Evolutionary conservation across 768 basidiomycete species (phyloP).

Genomic region (Dacryopinax primogenitus): DNA sequence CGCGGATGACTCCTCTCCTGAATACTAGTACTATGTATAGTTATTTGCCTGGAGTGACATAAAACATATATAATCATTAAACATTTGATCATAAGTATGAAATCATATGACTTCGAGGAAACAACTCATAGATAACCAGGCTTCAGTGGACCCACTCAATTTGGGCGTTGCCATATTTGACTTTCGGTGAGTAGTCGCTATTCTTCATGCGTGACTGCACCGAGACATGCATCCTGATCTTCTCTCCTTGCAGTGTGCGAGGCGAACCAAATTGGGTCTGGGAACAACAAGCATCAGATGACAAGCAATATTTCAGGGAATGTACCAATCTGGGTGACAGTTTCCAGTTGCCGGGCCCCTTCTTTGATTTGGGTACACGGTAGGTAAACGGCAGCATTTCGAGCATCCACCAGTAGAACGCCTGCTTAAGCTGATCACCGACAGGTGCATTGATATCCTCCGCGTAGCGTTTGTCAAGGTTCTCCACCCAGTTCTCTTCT

Average conservation of each 20-base stretch:
- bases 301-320: not conserved
- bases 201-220: not conserved
- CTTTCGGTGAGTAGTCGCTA: not conserved
- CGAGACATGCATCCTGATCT: not conserved
- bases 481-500: not conserved
- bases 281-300: not conserved
- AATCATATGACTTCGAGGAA: not conserved
- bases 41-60: no score
- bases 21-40: no score
- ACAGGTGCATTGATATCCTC: conserved; percentile 38
- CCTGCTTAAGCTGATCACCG: conserved; percentile 38
- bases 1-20: no score
- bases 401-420: conserved; percentile 53
- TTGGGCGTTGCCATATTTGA: not conserved
- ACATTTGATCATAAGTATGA: not conserved
- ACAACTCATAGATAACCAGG: not conserved
- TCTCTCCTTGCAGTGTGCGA: not conserved
- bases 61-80: not conserved
- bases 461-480: not conserved
- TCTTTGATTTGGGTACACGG: not conserved
- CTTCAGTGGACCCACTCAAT: not conserved
- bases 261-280: not conserved
- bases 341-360: not conserved
- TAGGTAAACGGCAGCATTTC: conserved; percentile 44
- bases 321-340: not conserved